Conservation (phyloP, 805 yeast genomes). For the Sugiyamaella boreocaroliniensis region DNA sequence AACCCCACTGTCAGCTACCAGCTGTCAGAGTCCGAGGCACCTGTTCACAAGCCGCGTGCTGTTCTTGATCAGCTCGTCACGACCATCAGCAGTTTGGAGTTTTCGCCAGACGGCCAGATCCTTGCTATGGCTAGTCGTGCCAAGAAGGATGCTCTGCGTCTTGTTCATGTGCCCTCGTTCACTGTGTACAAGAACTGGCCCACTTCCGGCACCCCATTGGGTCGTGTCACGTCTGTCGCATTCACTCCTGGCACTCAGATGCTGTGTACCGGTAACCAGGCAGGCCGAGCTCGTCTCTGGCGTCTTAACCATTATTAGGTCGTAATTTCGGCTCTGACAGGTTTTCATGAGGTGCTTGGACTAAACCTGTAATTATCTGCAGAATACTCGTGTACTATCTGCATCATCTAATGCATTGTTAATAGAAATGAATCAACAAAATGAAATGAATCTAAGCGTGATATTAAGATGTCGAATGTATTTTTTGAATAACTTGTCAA, state of each 20-base stretch:
- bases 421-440: too few species aligned
- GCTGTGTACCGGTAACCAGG: slow-evolving; percentile 84
- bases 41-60: slow-evolving; percentile 46
- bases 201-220: slow-evolving; percentile 91
- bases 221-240: slow-evolving; percentile 75
- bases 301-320: slow-evolving; percentile 63
- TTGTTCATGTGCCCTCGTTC: slow-evolving; percentile 83
- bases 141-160: slow-evolving; percentile 74
- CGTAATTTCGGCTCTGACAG: not conserved
- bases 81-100: slow-evolving; percentile 62
- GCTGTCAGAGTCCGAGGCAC: slow-evolving; percentile 28
- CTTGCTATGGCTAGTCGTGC: slow-evolving; percentile 80
- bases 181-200: slow-evolving; percentile 95
- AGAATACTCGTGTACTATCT: too few species aligned
- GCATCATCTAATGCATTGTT: too few species aligned
- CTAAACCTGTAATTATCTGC: too few species aligned
- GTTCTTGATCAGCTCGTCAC: slow-evolving; percentile 76
- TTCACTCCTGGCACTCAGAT: slow-evolving; percentile 79
- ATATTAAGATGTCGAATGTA: too few species aligned
- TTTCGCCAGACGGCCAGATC: slow-evolving; percentile 84
- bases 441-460: too few species aligned
- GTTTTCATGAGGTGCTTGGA: too few species aligned
- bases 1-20: slow-evolving; percentile 20
- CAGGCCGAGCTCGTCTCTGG: slow-evolving; percentile 87
- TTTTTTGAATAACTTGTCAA: too few species aligned